Conservation (phyloP, 2,329 filamentous ascomycete species). For the Verruconis gallopava region DNA sequence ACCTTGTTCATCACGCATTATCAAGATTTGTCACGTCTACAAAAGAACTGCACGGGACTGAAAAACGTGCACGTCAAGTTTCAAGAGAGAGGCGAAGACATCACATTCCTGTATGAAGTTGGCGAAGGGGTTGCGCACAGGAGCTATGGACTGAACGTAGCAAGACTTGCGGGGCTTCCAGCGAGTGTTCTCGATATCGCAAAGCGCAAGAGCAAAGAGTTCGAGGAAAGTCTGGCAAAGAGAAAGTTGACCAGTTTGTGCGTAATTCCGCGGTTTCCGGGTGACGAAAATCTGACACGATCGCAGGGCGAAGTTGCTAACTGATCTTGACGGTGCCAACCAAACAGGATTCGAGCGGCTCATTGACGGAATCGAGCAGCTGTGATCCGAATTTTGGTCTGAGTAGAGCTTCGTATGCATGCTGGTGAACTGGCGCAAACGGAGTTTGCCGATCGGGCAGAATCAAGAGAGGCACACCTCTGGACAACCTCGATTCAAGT, state of each 20-base stretch:
- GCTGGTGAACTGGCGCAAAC: too few species aligned
- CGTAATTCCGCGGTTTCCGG: slow-evolving; percentile 2
- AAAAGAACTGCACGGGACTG: slow-evolving; percentile 50
- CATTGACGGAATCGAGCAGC: too few species aligned
- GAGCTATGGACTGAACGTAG: slow-evolving; percentile 57
- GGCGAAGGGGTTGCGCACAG: slow-evolving; percentile 83
- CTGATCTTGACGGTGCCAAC: too few species aligned
- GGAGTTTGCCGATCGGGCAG: too few species aligned
- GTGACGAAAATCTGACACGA: too few species aligned
- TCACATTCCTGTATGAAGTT: slow-evolving; percentile 92
- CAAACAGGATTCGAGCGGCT: too few species aligned
- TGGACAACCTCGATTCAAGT: too few species aligned
- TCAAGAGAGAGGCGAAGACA: slow-evolving; percentile 55
- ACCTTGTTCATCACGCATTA: slow-evolving; percentile 98
- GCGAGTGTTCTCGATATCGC: slow-evolving; percentile 66
- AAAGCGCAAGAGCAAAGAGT: slow-evolving; percentile 60
- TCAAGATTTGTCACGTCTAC: slow-evolving; percentile 67
- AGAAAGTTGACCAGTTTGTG: slow-evolving; percentile 5
- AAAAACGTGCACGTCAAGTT: slow-evolving; percentile 95
- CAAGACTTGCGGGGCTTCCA: slow-evolving; percentile 70
- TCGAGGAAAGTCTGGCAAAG: slow-evolving; percentile 49
- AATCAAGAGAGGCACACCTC: too few species aligned
- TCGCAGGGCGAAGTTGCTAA: too few species aligned
- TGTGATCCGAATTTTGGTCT: too few species aligned
- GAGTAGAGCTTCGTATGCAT: too few species aligned